Evolutionary conservation across 352 stramenopile genomes (phyloP).

Genomic region (Phytophthora pinifolia): DNA sequence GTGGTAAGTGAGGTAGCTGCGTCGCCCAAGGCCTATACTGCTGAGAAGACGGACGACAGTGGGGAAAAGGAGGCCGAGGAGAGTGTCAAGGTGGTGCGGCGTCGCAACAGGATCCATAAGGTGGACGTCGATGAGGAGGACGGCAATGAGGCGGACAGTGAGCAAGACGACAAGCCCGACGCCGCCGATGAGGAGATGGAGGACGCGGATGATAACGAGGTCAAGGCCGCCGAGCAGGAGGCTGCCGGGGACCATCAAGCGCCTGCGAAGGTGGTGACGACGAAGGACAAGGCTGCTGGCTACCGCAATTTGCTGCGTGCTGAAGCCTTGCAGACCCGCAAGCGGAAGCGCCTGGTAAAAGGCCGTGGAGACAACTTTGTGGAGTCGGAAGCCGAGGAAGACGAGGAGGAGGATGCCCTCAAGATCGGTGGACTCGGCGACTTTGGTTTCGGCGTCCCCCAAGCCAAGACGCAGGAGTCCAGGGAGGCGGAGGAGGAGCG

Average conservation of each 20-base stretch:
- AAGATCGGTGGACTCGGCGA: slow-evolving; percentile 82
- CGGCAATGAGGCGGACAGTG: slow-evolving; percentile 61
- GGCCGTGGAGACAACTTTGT: slow-evolving; percentile 58
- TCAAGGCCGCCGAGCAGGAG: not conserved
- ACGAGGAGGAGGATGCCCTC: slow-evolving; percentile 81
- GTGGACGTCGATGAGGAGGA: slow-evolving; percentile 54
- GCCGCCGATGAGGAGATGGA: slow-evolving; percentile 24
- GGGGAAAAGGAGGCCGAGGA: slow-evolving; percentile 21
- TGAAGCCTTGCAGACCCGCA: slow-evolving; percentile 53
- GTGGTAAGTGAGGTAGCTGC: not conserved
- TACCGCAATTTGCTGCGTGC: slow-evolving; percentile 67
- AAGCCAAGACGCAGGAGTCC: slow-evolving; percentile 63
- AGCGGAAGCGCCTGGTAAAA: slow-evolving; percentile 60
- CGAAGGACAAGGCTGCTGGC: slow-evolving; percentile 61
- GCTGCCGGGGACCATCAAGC: not conserved
- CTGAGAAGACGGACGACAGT: slow-evolving; percentile 4
- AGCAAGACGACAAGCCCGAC: slow-evolving; percentile 47
- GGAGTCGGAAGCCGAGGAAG: slow-evolving; percentile 85
- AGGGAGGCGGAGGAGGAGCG: slow-evolving; percentile 82
- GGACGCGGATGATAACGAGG: too few relatives aligned
- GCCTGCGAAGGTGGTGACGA: slow-evolving; percentile 14
- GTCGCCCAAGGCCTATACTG: not conserved
- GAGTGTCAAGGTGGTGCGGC: slow-evolving; percentile 29
- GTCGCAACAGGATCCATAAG: slow-evolving; percentile 43
- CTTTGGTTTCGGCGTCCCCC: slow-evolving; percentile 82